A percentile compares a stretch with the other conserved stretches of the same genome.
These are phyloP conservation scores for Phoenix dactylifera DNA, from an alignment of 176 grass and related monocot species.

Conservation along the genomic window DNA sequence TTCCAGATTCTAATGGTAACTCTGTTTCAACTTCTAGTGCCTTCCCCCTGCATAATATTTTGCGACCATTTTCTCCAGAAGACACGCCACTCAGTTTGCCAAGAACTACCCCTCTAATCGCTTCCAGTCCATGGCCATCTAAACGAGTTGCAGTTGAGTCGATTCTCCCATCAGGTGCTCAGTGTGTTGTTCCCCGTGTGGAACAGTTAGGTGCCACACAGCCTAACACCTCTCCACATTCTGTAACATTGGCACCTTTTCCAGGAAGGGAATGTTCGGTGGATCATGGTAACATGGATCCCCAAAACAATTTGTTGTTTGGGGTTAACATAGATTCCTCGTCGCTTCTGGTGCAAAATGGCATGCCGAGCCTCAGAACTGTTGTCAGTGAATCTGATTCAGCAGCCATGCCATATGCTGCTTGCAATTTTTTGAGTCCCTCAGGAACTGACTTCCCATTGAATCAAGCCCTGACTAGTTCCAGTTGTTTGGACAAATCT, in stretches of 20 bases:
- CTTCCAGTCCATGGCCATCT: conserved; percentile 52
- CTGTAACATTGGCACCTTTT: conserved; percentile 42
- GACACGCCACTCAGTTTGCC: conserved; percentile 44
- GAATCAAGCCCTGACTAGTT: conserved; percentile 52
- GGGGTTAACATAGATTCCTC: conserved; percentile 66
- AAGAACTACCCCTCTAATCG: conserved; percentile 41
- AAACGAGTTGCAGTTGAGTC: conserved; percentile 73
- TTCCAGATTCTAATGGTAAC: conserved; percentile 44
- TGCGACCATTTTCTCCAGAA: conserved; percentile 54
- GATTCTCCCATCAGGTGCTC: conserved; percentile 32
- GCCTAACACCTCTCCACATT: conserved; percentile 38
- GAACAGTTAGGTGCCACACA: conserved; percentile 55
- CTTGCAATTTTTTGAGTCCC: conserved; percentile 72
- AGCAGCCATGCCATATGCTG: conserved; percentile 54
- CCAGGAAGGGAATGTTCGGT: conserved; percentile 62
- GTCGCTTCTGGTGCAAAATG: conserved; percentile 56
- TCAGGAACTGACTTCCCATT: conserved; percentile 59
- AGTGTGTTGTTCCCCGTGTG: conserved; percentile 26
- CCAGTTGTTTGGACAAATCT: conserved; percentile 56
- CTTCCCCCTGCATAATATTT: conserved; percentile 39
- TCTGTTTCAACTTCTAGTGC: conserved; percentile 41
- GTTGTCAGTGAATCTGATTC: conserved; percentile 45
- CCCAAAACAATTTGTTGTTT: conserved; percentile 69
- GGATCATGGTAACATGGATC: conserved; percentile 54
- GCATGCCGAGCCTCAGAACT: conserved; percentile 44